These are phyloP conservation scores for Pseudopyricularia cyperi DNA, from an alignment of 2,329 filamentous ascomycete species.

Conservation along the genomic window DNA sequence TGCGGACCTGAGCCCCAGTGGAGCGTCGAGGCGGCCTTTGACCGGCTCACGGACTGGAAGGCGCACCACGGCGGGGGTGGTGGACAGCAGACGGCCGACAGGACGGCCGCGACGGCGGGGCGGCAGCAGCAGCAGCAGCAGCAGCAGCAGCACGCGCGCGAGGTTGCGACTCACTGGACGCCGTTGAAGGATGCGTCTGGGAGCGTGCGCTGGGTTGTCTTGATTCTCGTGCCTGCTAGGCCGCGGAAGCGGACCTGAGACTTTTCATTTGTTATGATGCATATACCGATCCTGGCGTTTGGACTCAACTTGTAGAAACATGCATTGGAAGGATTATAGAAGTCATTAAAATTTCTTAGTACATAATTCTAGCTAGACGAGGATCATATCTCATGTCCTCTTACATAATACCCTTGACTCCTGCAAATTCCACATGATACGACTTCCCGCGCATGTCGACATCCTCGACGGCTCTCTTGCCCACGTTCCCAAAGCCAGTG, in stretches of 20 bases:
- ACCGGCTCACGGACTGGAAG: neutral
- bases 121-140: neutral
- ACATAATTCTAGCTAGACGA: neutral
- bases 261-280: neutral
- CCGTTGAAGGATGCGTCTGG: conserved; percentile 19
- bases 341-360: neutral
- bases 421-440: neutral
- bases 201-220: conserved; percentile 17
- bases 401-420: neutral
- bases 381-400: too few relatives aligned
- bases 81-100: too few relatives aligned
- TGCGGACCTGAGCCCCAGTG: neutral
- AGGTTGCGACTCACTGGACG: conserved; percentile 19
- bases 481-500: conserved; percentile 11
- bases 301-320: neutral
- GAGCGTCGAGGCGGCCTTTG: neutral
- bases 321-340: neutral
- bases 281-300: too few relatives aligned
- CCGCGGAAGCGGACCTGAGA: neutral
- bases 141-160: neutral
- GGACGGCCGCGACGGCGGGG: too few relatives aligned
- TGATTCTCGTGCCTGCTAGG: conserved; percentile 15
- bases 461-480: neutral
- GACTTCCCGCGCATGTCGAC: neutral
- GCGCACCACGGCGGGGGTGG: neutral